Base-by-base conservation (phyloP, 768 basidiomycete species). In the Kondoa subrosea region DNA sequence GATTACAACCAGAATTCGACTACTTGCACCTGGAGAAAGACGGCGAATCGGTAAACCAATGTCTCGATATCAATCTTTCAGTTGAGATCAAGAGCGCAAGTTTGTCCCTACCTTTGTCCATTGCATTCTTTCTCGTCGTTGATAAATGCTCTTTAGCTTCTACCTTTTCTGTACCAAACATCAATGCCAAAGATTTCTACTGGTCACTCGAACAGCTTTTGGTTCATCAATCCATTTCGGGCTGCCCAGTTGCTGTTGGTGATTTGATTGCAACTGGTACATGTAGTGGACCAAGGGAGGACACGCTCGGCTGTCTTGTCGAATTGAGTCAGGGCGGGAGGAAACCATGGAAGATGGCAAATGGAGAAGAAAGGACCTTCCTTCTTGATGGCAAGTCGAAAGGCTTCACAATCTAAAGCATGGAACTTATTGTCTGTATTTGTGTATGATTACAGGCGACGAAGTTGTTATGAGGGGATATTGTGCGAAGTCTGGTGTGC, bases 251-350 rank as follows among this genome's bases (percentile, higher is more conserved):
- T 62, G 31, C 57, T 4, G 61, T 69, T 1, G 71, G 71, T 14
- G 72, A 73, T 71, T 65, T 73, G 25, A 72, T 73, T 4, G 71
- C 72, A 15, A 73, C 72, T 3, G 72, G 72, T 34, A 73, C 72
- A 12, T 69, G 72, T 61, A 71, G 71, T 8, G 70, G 67, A 32
- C n/a, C 65, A 4, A 56, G 56, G 4, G 50, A 56, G 12, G 29
- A 34, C 34, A 29, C 34, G 4, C 63, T 69, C 1, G 72, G 69
- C 0, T 71, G 67, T 50, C 34, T 72, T 17, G 57, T 72, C 40
- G 71, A 73, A 57, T n/a, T 69, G n/a, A 64, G 58, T 15, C 56
- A 68, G 34, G 64, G 71, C 17, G 72, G 72, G 12, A 61, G 0
- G 64, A 67, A 60, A 66, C 67, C 34, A 33, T 57, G 68, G 30